These are phyloP conservation scores for Dactylellina drechsleri DNA, from an alignment of 2,329 filamentous ascomycete species.

Conservation along the genomic window DNA sequence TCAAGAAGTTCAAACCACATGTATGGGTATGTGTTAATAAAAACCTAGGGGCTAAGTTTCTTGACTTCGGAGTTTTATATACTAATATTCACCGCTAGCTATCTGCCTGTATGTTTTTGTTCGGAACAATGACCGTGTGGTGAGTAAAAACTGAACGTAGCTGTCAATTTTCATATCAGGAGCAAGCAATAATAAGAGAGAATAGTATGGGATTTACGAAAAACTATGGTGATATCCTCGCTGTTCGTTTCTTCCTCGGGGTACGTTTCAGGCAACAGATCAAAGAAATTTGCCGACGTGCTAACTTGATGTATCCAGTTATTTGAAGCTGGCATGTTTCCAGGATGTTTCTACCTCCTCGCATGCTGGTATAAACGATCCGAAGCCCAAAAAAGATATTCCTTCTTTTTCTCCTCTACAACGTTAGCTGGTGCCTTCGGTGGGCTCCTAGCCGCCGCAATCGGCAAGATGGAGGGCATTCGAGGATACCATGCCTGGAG, in stretches of 20 bases:
- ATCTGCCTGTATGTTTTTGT: constrained; percentile 83
- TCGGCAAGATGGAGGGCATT: constrained; percentile 84
- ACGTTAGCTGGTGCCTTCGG: constrained; percentile 85
- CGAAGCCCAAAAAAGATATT: constrained; percentile 91
- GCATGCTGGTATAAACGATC: constrained; percentile 89
- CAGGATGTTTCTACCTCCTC: constrained; percentile 76
- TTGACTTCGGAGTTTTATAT: neutral
- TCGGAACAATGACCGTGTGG: constrained; percentile 68
- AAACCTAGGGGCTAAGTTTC: neutral
- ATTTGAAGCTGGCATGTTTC: constrained; percentile 77
- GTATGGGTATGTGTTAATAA: constrained; percentile 67
- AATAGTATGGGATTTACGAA: constrained; percentile 71
- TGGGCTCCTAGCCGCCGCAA: constrained; percentile 83
- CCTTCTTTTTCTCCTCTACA: constrained; percentile 89
- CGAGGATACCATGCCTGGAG: constrained; percentile 77
- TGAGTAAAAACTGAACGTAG: neutral
- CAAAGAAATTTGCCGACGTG: neutral
- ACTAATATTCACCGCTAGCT: constrained; percentile 61
- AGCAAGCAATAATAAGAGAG: constrained; percentile 3
- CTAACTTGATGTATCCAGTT: constrained; percentile 18
- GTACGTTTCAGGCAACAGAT: constrained; percentile 58
- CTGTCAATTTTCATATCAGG: neutral
- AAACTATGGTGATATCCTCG: constrained; percentile 80
- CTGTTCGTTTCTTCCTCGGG: constrained; percentile 86
- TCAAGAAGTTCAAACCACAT: constrained; percentile 74